These are phyloP conservation scores for Martiniozyma abietophila DNA, from an alignment of 805 yeast genomes.

Conservation along the genomic window DNA sequence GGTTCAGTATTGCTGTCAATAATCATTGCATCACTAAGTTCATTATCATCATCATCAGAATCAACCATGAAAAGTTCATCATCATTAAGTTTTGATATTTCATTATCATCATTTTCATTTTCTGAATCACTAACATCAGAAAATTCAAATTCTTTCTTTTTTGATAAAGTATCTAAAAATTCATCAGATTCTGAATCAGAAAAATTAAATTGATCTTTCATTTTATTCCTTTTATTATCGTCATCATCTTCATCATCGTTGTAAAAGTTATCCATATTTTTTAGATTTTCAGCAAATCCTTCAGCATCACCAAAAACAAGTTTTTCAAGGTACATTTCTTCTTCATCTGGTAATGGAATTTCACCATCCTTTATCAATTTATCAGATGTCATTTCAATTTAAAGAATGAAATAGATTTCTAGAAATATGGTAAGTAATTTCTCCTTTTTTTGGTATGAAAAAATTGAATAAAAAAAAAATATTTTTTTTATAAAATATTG, in stretches of 20 bases:
- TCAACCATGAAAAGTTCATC: constrained; percentile 49
- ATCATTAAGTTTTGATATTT: constrained; percentile 30
- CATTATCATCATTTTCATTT: constrained; percentile 27
- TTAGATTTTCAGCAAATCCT: constrained; percentile 60
- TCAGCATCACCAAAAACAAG: constrained; percentile 84
- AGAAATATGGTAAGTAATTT: too few species aligned
- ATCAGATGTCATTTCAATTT: constrained; percentile 1
- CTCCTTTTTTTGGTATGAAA: too few species aligned
- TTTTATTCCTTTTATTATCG: constrained; percentile 18
- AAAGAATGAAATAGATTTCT: too few species aligned
- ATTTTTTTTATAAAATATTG: background rate
- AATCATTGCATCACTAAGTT: constrained; percentile 27
- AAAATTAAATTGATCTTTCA: constrained; percentile 17
- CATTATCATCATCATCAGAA: constrained; percentile 28
- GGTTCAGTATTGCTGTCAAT: constrained; percentile 22
- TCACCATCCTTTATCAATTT: constrained; percentile 2
- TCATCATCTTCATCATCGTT: constrained; percentile 37
- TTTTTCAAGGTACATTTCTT: constrained; percentile 70
- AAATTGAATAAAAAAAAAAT: constrained; percentile 1
- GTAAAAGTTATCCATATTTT: constrained; percentile 48
- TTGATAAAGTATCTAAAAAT: constrained; percentile 31
- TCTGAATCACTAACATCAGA: constrained; percentile 25
- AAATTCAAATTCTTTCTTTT: constrained; percentile 34
- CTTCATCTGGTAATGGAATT: constrained; percentile 70
- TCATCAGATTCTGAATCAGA: constrained; percentile 27